Evolutionary conservation across 306 rosid species (phyloP).

Genomic region (cucumber (Cucumis sativus)): Cucumber_9930_V3 NC_026655.2:26837001-26837500

Average conservation of each 20-base stretch:
- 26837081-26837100: constrained; percentile 86
- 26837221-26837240: constrained; percentile 47
- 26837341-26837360: constrained; percentile 96
- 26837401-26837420: constrained; percentile 53
- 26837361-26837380: constrained; percentile 93
- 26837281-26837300: constrained; percentile 71
- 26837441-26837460: constrained; percentile 1
- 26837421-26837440: not conserved
- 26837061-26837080: constrained; percentile 96
- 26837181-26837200: constrained; percentile 1
- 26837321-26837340: constrained; percentile 98
- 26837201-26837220: not conserved
- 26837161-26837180: constrained; percentile 26
- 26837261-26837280: constrained; percentile 89
- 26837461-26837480: not conserved
- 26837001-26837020: not conserved
- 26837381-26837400: constrained; percentile 95
- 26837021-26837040: constrained; percentile 93
- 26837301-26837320: constrained; percentile 85
- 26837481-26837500: not conserved
- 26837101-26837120: constrained; percentile 98
- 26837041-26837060: constrained; percentile 93
- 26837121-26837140: constrained; percentile 98
- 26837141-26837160: constrained; percentile 91
- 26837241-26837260: constrained; percentile 99